Percentiles rank a stretch among this genome's conserved stretches.
Conservation (phyloP, 73 alveolate species). For the Paramecium sonneborni region DNA sequence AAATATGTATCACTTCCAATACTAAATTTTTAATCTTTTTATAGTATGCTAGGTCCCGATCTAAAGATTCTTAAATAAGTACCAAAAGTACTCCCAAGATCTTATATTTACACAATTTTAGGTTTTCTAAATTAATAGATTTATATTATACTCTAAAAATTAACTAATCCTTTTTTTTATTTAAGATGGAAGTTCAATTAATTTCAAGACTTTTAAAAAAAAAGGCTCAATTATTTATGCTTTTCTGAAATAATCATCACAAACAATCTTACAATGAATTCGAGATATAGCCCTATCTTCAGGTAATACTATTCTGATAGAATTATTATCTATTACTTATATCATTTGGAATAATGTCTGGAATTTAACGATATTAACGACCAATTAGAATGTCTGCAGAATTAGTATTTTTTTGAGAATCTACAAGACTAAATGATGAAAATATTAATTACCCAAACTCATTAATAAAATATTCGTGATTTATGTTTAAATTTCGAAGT, state of each 20-base stretch:
- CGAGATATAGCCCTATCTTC: not conserved
- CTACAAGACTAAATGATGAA: not conserved
- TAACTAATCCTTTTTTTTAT: not conserved
- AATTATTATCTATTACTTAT: not conserved
- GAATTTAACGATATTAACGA: not conserved
- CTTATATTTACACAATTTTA: not conserved
- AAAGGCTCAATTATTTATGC: not conserved
- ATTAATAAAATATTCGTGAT: not conserved
- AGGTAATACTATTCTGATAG: not conserved
- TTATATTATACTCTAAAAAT: not conserved
- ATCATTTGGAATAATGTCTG: not conserved
- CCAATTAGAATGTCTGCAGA: slow-evolving; percentile 20
- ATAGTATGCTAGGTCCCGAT: not conserved
- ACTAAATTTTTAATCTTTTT: not conserved
- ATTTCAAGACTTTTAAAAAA: not conserved
- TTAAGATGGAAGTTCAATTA: not conserved
- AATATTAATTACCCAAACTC: not conserved
- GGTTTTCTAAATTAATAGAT: not conserved
- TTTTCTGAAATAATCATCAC: slow-evolving; percentile 1
- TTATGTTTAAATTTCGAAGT: not conserved
- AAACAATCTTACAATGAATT: slow-evolving; percentile 8
- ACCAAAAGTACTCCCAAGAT: slow-evolving; percentile 3
- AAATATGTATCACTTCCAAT: slow-evolving; percentile 18
- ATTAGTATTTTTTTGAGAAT: not conserved
- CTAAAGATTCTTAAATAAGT: not conserved